phyloP scores from a whole-genome alignment of 2,329 filamentous ascomycete genomes.

The Didymosphaeria variabile region DNA sequence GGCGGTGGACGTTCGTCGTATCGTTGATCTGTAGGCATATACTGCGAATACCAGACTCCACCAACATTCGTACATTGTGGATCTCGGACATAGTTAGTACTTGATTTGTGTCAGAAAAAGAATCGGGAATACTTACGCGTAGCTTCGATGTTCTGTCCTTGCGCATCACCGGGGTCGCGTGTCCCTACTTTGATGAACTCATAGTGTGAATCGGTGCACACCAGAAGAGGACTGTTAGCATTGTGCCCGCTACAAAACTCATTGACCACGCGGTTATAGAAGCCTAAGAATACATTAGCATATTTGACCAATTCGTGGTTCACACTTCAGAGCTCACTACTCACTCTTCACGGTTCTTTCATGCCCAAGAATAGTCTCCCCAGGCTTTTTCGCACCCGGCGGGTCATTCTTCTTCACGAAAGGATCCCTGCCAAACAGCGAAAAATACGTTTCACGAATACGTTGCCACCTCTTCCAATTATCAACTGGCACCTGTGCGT shows the following conservation, averaged over 20 bases:
- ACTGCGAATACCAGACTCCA: slow-evolving; percentile 1
- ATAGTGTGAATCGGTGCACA: slow-evolving; percentile 5
- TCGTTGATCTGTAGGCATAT: not conserved
- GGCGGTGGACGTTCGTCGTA: not conserved
- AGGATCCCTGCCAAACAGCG: not conserved
- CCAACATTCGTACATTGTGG: slow-evolving; percentile 3
- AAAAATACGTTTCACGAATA: not conserved
- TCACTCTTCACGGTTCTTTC: not conserved
- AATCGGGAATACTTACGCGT: not conserved
- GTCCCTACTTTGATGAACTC: slow-evolving; percentile 1
- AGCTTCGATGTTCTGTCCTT: slow-evolving; percentile 1
- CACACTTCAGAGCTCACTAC: not conserved
- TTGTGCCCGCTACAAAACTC: not conserved
- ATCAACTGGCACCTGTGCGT: not conserved
- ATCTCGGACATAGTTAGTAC: not conserved
- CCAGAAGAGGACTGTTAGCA: not conserved
- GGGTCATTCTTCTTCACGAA: not conserved
- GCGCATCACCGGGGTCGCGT: not conserved
- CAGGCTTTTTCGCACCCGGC: not conserved
- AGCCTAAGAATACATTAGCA: not conserved
- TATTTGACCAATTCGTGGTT: no score
- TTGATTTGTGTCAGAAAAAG: no score
- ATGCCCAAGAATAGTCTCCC: not conserved
- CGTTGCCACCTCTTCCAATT: not conserved
- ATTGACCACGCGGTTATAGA: not conserved